A percentile compares a stretch with the other conserved stretches of the same genome.
phyloP scores from a whole-genome alignment of 257 asterid genomes.

The Capsicum baccatum region DNA sequence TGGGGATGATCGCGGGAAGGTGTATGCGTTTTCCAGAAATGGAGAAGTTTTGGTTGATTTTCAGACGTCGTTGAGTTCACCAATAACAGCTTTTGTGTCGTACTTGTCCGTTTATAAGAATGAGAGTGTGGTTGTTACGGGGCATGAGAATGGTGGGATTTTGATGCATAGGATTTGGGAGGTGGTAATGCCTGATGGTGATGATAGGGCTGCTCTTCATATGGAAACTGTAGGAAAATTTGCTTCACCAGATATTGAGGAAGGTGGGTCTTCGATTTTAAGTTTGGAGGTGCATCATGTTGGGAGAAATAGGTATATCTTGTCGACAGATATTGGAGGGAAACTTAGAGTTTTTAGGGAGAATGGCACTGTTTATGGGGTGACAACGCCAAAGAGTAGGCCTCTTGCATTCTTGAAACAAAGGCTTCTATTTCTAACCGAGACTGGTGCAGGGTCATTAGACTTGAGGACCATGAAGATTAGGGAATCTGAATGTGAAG shows the following conservation, averaged over 20 bases:
- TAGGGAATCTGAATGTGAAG: conserved; percentile 89
- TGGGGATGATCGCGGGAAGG: conserved; percentile 78
- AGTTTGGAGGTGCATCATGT: conserved; percentile 80
- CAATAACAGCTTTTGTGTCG: conserved; percentile 62
- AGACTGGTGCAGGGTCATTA: conserved; percentile 90
- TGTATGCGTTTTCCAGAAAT: conserved; percentile 60
- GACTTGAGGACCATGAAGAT: conserved; percentile 93
- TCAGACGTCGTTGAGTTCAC: conserved; percentile 49
- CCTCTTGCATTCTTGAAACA: conserved; percentile 90
- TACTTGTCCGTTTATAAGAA: conserved; percentile 75
- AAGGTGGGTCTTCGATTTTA: conserved; percentile 46
- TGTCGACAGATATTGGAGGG: conserved; percentile 63
- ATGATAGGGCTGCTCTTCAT: conserved; percentile 61
- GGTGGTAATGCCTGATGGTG: conserved; percentile 53
- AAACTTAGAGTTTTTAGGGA: conserved; percentile 67
- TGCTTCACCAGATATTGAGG: conserved; percentile 44
- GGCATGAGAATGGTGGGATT: conserved; percentile 73
- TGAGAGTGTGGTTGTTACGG: conserved; percentile 77
- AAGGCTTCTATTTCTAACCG: conserved; percentile 87
- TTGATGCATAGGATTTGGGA: conserved; percentile 87
- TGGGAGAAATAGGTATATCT: conserved; percentile 75
- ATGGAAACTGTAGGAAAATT: conserved; percentile 60
- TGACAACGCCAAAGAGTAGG: conserved; percentile 56
- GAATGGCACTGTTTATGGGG: conserved; percentile 69
- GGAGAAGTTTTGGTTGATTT: conserved; percentile 77